Percentiles rank a stretch among this genome's conserved stretches.
These are phyloP conservation scores for Citrullus colocynthis DNA, from an alignment of 306 rosid species.

Conservation along the genomic window DNA sequence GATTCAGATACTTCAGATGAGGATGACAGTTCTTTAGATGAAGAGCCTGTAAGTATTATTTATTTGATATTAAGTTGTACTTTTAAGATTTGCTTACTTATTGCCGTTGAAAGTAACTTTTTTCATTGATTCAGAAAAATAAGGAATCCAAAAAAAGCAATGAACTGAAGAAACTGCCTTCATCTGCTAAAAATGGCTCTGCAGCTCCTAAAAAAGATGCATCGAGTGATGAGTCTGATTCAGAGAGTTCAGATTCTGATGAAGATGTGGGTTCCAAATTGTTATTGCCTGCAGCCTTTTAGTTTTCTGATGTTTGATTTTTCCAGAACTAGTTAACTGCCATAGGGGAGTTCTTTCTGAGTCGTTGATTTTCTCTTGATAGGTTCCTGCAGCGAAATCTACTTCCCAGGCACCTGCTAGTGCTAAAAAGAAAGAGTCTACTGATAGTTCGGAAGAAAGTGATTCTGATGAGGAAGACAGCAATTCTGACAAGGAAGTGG, in stretches of 20 bases:
- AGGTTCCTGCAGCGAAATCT: conserved; percentile 11
- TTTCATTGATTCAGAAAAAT: not conserved
- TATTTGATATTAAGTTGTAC: not conserved
- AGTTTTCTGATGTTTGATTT: not conserved
- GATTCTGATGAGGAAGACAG: conserved; percentile 26
- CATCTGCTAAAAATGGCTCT: conserved; percentile 13
- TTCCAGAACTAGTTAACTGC: not conserved
- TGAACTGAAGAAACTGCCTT: conserved; percentile 15
- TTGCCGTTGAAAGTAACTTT: not conserved
- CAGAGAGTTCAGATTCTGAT: conserved; percentile 35
- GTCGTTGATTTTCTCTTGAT: not conserved
- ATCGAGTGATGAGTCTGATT: conserved; percentile 15
- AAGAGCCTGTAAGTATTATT: conserved; percentile 11
- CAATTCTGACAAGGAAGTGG: not conserved
- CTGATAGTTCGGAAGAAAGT: conserved; percentile 25
- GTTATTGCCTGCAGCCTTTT: not conserved
- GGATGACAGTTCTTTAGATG: conserved; percentile 17
- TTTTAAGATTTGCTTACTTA: not conserved
- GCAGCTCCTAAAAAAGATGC: not conserved
- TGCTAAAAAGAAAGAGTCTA: conserved; percentile 23
- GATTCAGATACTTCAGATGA: conserved; percentile 13
- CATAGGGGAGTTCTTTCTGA: not conserved
- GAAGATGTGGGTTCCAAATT: conserved; percentile 19
- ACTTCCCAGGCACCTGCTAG: conserved; percentile 9
- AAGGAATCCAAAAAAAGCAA: conserved; percentile 8